Evolutionary conservation across 371 early-diverging fungal species (phyloP).

Genomic region (Mortierella sp.): DNA sequence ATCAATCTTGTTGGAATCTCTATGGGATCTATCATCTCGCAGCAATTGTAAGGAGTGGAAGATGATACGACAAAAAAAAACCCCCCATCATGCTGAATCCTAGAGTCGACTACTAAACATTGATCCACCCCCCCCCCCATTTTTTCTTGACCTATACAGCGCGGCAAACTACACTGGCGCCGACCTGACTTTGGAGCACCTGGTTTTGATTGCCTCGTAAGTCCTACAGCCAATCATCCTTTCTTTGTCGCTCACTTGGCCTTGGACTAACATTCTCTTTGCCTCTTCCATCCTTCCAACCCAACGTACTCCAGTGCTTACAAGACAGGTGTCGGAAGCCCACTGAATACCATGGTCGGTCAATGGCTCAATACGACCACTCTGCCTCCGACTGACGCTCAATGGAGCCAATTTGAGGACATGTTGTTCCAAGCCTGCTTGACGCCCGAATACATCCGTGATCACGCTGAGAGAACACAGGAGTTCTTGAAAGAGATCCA

Average conservation of each 20-base stretch:
- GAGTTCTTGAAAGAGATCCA: not conserved
- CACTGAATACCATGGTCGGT: not conserved
- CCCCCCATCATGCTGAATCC: no score
- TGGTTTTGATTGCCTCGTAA: slow-evolving; percentile 5
- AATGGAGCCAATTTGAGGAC: slow-evolving; percentile 6
- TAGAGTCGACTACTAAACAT: not conserved
- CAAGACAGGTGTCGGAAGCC: not conserved
- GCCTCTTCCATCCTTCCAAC: not conserved
- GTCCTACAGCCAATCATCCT: not conserved
- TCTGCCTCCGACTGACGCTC: not conserved
- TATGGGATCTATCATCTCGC: slow-evolving; percentile 8
- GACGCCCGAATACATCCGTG: slow-evolving; percentile 1
- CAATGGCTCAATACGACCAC: not conserved
- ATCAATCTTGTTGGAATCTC: slow-evolving; percentile 16
- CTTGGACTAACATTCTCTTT: not conserved
- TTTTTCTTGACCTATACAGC: not conserved
- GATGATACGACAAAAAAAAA: no score
- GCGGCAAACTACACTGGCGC: not conserved
- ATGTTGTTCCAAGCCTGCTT: slow-evolving; percentile 3
- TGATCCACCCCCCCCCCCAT: not conserved
- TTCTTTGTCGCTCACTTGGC: not conserved
- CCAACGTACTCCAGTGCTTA: not conserved
- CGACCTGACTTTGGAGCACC: slow-evolving; percentile 6
- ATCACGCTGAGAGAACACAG: not conserved
- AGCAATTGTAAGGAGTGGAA: slow-evolving; percentile 6